phyloP scores from a whole-genome alignment of 163 green algal species.

The Botryococcus braunii region DNA sequence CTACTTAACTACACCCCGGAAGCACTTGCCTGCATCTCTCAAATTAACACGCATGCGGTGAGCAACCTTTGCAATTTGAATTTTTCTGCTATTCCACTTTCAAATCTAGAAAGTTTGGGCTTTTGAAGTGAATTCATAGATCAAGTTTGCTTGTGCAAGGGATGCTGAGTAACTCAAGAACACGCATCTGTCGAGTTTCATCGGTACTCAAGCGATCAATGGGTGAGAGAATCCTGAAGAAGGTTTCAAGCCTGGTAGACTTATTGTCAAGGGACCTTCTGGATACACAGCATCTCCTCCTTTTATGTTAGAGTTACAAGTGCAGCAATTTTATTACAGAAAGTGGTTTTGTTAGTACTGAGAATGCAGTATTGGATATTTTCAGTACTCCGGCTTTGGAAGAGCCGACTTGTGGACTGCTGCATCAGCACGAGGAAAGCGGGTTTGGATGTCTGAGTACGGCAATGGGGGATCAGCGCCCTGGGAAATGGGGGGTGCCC shows the following conservation, averaged over 20 bases:
- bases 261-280: too few species aligned
- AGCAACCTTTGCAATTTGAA: background rate
- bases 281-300: too few species aligned
- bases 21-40: background rate
- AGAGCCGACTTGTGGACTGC: conserved; percentile 5
- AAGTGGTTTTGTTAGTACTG: background rate
- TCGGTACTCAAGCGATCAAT: background rate
- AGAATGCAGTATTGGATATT: background rate
- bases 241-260: too few species aligned
- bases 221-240: too few species aligned
- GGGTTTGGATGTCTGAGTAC: conserved; percentile 26
- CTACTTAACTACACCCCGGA: conserved; percentile 1
- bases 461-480: conserved; percentile 8
- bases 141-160: background rate
- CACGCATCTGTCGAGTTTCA: background rate
- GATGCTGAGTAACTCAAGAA: background rate
- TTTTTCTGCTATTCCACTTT: background rate
- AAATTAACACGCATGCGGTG: conserved; percentile 12
- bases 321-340: too few species aligned
- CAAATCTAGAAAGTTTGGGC: background rate
- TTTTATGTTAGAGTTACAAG: too few species aligned
- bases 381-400: conserved; percentile 3
- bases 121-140: background rate
- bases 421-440: conserved; percentile 9
- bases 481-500: conserved; percentile 9